Conservation (phyloP, 345 rosid species). For the Anastatica hierochuntica region DNA sequence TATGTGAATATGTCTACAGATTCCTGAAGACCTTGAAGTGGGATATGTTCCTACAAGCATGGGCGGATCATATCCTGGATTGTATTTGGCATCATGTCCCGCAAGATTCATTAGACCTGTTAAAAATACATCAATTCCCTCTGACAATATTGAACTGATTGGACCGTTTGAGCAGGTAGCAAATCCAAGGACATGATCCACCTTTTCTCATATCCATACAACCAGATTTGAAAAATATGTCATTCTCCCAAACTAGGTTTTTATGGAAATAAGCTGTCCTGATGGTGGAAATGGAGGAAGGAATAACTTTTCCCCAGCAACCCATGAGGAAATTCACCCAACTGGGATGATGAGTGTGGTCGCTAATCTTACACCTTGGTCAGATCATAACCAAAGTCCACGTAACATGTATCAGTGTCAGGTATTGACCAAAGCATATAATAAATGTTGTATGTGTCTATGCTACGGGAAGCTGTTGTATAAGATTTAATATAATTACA, state of each 20-base stretch:
- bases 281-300: slow-evolving; percentile 97
- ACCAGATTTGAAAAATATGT: slow-evolving; percentile 11
- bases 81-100: slow-evolving; percentile 76
- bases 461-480: slow-evolving; percentile 1
- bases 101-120: slow-evolving; percentile 88
- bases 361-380: slow-evolving; percentile 98
- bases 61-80: slow-evolving; percentile 90
- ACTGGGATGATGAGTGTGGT: slow-evolving; percentile 93
- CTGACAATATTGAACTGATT: slow-evolving; percentile 54
- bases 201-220: background rate
- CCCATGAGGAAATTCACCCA: slow-evolving; percentile 94
- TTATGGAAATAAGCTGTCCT: slow-evolving; percentile 93
- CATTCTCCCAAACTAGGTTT: slow-evolving; percentile 42
- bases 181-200: background rate
- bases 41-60: slow-evolving; percentile 89
- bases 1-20: slow-evolving; percentile 36
- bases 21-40: slow-evolving; percentile 88
- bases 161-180: slow-evolving; percentile 98
- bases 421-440: slow-evolving; percentile 31
- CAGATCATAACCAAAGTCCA: slow-evolving; percentile 98
- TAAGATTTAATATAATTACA: slow-evolving; percentile 18
- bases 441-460: background rate
- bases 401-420: slow-evolving; percentile 98
- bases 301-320: slow-evolving; percentile 53
- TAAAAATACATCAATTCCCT: slow-evolving; percentile 44